Conservation (phyloP, 2,329 filamentous ascomycete species). For the Aspergillus pseudotamarii region DNA sequence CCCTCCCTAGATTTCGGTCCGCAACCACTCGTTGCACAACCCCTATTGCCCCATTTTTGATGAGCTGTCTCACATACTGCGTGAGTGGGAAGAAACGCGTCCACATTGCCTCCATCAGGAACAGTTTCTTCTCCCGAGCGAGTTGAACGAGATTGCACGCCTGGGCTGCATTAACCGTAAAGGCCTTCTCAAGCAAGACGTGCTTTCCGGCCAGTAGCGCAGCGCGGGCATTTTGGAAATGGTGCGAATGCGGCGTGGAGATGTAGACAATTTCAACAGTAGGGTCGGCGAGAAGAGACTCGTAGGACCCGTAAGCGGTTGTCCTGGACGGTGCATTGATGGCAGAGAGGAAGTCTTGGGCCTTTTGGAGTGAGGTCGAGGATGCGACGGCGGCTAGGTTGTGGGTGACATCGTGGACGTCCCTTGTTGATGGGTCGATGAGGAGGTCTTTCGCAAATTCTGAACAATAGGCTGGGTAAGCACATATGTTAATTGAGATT, state of each 20-base stretch:
- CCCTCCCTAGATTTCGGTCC: conserved; percentile 40
- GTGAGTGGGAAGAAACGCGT: conserved; percentile 79
- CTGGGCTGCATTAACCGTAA: conserved; percentile 76
- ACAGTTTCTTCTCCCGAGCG: conserved; percentile 68
- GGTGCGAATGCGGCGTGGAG: conserved; percentile 80
- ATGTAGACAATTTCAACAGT: conserved; percentile 80
- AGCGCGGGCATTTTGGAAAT: conserved; percentile 80
- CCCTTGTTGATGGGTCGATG: conserved; percentile 1
- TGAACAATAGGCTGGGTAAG: not conserved
- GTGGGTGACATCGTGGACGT: not conserved
- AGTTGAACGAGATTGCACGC: conserved; percentile 66
- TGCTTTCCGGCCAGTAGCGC: conserved; percentile 76
- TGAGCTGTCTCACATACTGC: conserved; percentile 67
- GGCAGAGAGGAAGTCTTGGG: not conserved
- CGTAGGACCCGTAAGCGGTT: conserved; percentile 68
- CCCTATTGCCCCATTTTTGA: conserved; percentile 44
- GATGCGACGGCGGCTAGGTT: conserved; percentile 7
- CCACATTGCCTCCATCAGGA: conserved; percentile 82
- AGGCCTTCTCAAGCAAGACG: conserved; percentile 81
- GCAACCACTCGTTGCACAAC: conserved; percentile 53
- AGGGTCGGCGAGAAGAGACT: conserved; percentile 71
- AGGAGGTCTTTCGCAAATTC: conserved; percentile 7
- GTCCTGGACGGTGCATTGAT: not conserved
- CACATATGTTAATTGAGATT: not conserved
- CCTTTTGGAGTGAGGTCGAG: not conserved